Evolutionary conservation across 2,329 filamentous ascomycete species (phyloP), one percentile per base, ranked within the genome.

Genomic region (Podosphaera fusca): DNA sequence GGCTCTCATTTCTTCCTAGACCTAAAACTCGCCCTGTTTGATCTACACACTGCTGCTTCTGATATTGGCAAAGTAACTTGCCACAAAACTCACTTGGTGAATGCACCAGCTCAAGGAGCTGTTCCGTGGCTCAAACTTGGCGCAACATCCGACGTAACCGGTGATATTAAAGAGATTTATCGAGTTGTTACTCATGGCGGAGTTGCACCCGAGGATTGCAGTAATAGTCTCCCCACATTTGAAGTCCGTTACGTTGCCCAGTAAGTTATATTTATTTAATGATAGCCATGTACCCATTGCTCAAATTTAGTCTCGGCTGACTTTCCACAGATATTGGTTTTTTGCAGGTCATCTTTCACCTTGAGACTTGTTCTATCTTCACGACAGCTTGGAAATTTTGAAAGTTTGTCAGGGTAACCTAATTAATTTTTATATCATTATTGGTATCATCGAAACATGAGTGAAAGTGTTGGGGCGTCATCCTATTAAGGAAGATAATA

Each of bases 151-250:
- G 76, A 73, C 35, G 76, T 76, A n/a, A 82, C 79, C 1, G 78
- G 78, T 2, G 71, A 74, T 50, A 78, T 86, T 62, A 78, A 81
- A 67, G 80, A 87, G 67, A 82, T 95, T 31, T 96, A 90, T 71
- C 79, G 90, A 10, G 72, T 95, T 50, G 77, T 85, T 64, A 96
- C 90, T 9, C 87, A 84, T 0, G 89, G 88, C 33, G 90, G 90
- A 9, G 78, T 76, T 52, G 71, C 87, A 1, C 89, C 89, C 0
- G 72, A 77, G 33, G 85, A 80, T 0, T 96, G 90, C 67, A 68
- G 76, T 38, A 84, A 80, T 9, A 74, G 80, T 73, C 68, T 74
- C 0, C 73, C 75, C 9, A 66, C 70, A 0, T 89, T 95, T 62
- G 72, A 82, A 60, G 79, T 95, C 12, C 74, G 89, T 65, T 95